Percentiles rank a stretch among this genome's conserved stretches.
Evolutionary conservation across 2,329 filamentous ascomycete species (phyloP).

Genomic region (Cladophialophora exuberans): DNA sequence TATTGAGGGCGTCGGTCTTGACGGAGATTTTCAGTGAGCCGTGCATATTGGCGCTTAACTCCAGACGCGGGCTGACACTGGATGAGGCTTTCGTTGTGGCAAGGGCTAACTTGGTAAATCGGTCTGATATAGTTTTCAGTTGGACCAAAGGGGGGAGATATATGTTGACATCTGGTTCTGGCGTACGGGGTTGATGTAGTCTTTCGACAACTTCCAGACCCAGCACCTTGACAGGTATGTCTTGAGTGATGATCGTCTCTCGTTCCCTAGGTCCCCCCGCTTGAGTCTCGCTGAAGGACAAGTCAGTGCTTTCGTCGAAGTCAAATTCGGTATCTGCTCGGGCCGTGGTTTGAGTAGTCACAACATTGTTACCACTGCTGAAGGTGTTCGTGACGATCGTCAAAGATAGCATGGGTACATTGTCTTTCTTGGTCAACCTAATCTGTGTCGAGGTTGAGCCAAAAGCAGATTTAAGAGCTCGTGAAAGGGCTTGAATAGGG

Average conservation of each 20-base stretch:
- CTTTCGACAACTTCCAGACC: constrained; percentile 81
- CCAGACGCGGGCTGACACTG: constrained; percentile 59
- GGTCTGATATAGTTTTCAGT: constrained; percentile 90
- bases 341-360: constrained; percentile 37
- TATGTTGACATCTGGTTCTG: constrained; percentile 93
- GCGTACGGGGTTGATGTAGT: constrained; percentile 88
- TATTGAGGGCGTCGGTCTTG: constrained; percentile 79
- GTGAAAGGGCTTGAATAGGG: constrained; percentile 81
- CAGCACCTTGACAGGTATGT: constrained; percentile 92
- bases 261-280: constrained; percentile 68
- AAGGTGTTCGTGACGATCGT: constrained; percentile 80
- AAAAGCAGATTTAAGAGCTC: constrained; percentile 86
- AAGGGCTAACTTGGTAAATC: constrained; percentile 83
- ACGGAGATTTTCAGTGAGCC: constrained; percentile 80
- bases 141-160: constrained; percentile 84
- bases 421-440: constrained; percentile 90
- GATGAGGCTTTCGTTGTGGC: constrained; percentile 37
- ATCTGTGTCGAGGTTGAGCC: constrained; percentile 81
- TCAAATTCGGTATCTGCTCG: constrained; percentile 31
- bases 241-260: constrained; percentile 91
- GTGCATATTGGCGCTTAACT: constrained; percentile 93
- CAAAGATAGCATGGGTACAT: constrained; percentile 81
- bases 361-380: constrained; percentile 54
- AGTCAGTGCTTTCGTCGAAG: constrained; percentile 46
- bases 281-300: constrained; percentile 45